Base-by-base conservation (phyloP, 2,329 filamentous ascomycete genomes). In the Fusarium sp. region DNA sequence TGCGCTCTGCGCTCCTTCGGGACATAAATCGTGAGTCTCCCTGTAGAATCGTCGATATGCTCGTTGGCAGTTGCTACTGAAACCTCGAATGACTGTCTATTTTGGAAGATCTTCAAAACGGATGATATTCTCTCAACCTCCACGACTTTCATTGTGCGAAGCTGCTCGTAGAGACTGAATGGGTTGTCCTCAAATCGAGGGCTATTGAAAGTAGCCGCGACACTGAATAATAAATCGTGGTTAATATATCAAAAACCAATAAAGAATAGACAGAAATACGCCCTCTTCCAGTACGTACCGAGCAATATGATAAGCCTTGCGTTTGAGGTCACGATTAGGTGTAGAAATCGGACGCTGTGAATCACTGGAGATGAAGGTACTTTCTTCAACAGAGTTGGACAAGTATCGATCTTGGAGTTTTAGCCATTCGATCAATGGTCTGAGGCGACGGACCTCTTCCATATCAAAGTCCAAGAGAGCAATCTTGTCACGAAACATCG, bases 161-260 rank as follows among this genome's bases (percentile, higher is more conserved):
- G n/a, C 3, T 52, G 16, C 8, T 60, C 43, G 35, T 68, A 68
- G 2, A 69, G 21, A 3, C 12, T 0, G 0, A 0, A 0, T 13
- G 21, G 42, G 4, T 49, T 9, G 15, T 49, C 6, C 3, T 50
- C 15, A 24, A 63, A 66, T 1, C 66, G 57, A 12, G 57, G 60
- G 20, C 70, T 71, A 8, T 47, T 56, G 21, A 70, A 72, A 0
- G 63, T 71, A 0, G 68, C 68, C 12, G 68, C 68, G 4, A 69
- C 59, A 13, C 65, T 71, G 31, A 2, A 20, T 18, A 3, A 48
- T 50, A 10, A 38, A 26, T 3, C 21, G 18, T 49, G 10, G 10
- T 67, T 31, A 68, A 49, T n/a, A 46, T 29, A 23, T 29, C 3
- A 6, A 29, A 2, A 21, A n/a, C n/a, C 2, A 11, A 20, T 11